Percentiles rank a stretch among this genome's conserved stretches.
phyloP scores from a whole-genome alignment of 257 asterid genomes.

The Osmanthus fragrans region DNA sequence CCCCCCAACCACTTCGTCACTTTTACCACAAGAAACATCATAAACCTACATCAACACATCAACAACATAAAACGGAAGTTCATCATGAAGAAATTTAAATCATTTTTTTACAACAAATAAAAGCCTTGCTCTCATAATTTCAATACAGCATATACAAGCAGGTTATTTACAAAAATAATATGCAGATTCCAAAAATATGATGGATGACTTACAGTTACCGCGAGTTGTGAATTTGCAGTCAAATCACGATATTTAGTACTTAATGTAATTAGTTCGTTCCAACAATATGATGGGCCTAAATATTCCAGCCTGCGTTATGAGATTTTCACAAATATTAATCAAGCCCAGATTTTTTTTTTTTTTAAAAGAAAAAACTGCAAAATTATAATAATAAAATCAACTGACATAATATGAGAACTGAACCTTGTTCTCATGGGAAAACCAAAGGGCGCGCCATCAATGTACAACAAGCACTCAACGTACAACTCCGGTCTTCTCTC shows the following conservation, averaged over 20 bases:
- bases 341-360: not conserved
- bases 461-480: constrained; percentile 73
- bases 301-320: constrained; percentile 68
- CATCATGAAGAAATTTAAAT: not conserved
- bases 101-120: not conserved
- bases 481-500: constrained; percentile 77
- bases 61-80: not conserved
- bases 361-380: no score
- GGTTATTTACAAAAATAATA: not conserved
- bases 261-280: constrained; percentile 91
- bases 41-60: constrained; percentile 52
- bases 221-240: constrained; percentile 86
- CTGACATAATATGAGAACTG: not conserved
- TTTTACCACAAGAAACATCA: constrained; percentile 78
- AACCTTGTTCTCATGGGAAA: constrained; percentile 59
- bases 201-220: constrained; percentile 62
- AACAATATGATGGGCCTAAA: constrained; percentile 71
- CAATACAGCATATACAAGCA: not conserved
- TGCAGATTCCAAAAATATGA: not conserved
- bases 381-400: not conserved
- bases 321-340: constrained; percentile 7
- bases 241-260: constrained; percentile 93
- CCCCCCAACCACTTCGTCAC: constrained; percentile 86
- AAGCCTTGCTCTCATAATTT: not conserved
- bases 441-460: constrained; percentile 97